Percentiles rank a stretch among this genome's conserved stretches.
Conservation (phyloP, 495 filamentous ascomycete species). For the Amorphotheca resinae region DNA sequence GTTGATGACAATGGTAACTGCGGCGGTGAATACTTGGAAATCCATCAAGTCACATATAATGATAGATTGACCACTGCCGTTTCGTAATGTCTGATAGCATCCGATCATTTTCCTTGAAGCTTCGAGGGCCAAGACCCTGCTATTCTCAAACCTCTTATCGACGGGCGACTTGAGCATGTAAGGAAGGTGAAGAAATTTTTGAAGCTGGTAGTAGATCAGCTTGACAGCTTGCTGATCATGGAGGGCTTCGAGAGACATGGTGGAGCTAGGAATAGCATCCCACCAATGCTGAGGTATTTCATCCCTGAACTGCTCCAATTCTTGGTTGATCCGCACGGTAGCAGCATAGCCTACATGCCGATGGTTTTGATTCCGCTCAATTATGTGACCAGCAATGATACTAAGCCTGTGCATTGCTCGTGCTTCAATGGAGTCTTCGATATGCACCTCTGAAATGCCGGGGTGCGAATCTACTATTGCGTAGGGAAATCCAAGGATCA, state of each 20-base stretch:
- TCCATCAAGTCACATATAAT: constrained; percentile 41
- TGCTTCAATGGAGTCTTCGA: not conserved
- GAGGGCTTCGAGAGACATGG: not conserved
- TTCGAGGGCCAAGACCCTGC: constrained; percentile 31
- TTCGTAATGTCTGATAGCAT: constrained; percentile 32
- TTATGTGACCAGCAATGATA: constrained; percentile 36
- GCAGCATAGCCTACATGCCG: constrained; percentile 25
- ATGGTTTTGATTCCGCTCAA: constrained; percentile 37
- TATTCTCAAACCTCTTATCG: constrained; percentile 29
- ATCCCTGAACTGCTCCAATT: constrained; percentile 29
- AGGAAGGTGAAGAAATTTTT: constrained; percentile 39
- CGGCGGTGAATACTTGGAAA: constrained; percentile 40
- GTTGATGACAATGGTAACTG: constrained; percentile 37
- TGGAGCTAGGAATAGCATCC: not conserved
- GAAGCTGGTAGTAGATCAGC: constrained; percentile 32
- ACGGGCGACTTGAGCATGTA: constrained; percentile 39
- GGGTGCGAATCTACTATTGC: constrained; percentile 14
- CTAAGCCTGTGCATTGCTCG: constrained; percentile 24
- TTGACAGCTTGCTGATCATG: constrained; percentile 1
- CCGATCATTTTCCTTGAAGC: constrained; percentile 34
- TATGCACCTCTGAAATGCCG: not conserved
- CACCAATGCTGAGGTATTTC: not conserved
- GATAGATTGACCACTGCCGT: constrained; percentile 16
- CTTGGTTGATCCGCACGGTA: constrained; percentile 35
- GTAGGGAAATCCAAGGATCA: constrained; percentile 41